A percentile compares a stretch with the other conserved stretches of the same genome.
These are phyloP conservation scores for Globomyces pollinis-pini DNA, from an alignment of 192 early-diverging fungal genomes.

Conservation along the genomic window DNA sequence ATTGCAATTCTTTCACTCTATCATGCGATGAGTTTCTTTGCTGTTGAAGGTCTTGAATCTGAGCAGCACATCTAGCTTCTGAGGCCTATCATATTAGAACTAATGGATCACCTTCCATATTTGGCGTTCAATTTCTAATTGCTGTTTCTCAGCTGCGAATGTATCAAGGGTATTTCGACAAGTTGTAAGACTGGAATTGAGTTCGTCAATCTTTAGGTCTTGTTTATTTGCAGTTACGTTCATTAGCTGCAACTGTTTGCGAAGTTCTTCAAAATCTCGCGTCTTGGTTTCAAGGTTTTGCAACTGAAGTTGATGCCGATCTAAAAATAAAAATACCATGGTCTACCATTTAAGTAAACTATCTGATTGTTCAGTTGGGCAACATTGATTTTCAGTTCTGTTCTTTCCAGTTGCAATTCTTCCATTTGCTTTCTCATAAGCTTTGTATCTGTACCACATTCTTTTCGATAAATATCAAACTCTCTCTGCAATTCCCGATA, in stretches of 20 bases:
- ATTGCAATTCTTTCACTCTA: slow-evolving; percentile 43
- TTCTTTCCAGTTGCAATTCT: slow-evolving; percentile 43
- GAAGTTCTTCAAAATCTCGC: slow-evolving; percentile 56
- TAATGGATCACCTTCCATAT: slow-evolving; percentile 39
- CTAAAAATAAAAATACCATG: not conserved
- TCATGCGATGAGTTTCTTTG: slow-evolving; percentile 48
- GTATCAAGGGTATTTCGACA: slow-evolving; percentile 44
- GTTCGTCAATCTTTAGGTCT: slow-evolving; percentile 53
- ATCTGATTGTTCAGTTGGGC: slow-evolving; percentile 54
- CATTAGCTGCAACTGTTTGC: slow-evolving; percentile 45
- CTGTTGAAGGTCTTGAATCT: slow-evolving; percentile 36
- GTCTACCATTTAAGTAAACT: slow-evolving; percentile 34
- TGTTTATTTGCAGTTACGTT: slow-evolving; percentile 41
- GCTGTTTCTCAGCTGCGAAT: slow-evolving; percentile 35
- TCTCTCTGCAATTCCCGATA: slow-evolving; percentile 47
- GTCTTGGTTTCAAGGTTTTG: slow-evolving; percentile 44
- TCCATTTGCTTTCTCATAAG: slow-evolving; percentile 47
- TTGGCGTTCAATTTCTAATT: slow-evolving; percentile 50
- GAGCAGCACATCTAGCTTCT: slow-evolving; percentile 41
- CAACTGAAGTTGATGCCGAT: slow-evolving; percentile 56
- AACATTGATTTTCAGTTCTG: slow-evolving; percentile 54
- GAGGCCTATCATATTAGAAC: too few species aligned
- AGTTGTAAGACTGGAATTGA: slow-evolving; percentile 37
- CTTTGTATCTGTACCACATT: slow-evolving; percentile 49
- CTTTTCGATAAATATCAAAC: slow-evolving; percentile 59